Base-by-base conservation (phyloP, 495 filamentous ascomycete species). In the Aspergillus mulundensis region DNA sequence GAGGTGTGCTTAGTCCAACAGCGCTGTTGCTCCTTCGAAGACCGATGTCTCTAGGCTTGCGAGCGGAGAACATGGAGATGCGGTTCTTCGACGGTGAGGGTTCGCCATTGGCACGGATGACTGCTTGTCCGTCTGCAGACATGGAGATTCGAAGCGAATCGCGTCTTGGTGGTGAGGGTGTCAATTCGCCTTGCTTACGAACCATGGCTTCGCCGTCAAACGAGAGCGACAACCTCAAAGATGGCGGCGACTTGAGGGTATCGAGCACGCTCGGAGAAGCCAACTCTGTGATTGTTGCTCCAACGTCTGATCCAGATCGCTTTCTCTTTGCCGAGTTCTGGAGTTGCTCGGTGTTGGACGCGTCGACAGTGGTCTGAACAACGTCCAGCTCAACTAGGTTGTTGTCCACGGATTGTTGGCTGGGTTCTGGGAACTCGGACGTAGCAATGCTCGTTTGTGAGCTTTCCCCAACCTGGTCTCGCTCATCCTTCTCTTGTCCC, bases 131-230 rank as follows among this genome's bases (percentile, higher is more conserved):
- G 61, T 84, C 77, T 0, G 79, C 75, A 4, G 78, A 81, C 56
- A 83, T 75, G 48, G 73, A 69, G 39, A 75, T 78, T 14, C 75
- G 65, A 39, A 78, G 62, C 1, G 73, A 62, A 52, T 69, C 73
- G n/a, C 72, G 70, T 20, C 71, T 76, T 3, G 88, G 87, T 10
- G 91, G 89, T 0, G 91, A 93, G n/a, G 84, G 83, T 6, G 83
- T 81, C 50, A 77, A 63, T 61, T 81, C 81, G 49, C 81, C 81
- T 58, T 84, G 75, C 42, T 86, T 82, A 8, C 87, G 77, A 30
- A 97, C 76, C 70, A 90, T 85, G 2, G 91, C 92, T 63, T 88
- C 89, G 50, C 92, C 92, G 53, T 95, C 90, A 46, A 87, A 78
- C 18, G 88, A 91, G 56, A 89, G 71, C 0, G 89, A 91, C 48